Evolutionary conservation across 2,329 filamentous ascomycete species (phyloP).

Genomic region (Colletotrichum falcatum): DNA sequence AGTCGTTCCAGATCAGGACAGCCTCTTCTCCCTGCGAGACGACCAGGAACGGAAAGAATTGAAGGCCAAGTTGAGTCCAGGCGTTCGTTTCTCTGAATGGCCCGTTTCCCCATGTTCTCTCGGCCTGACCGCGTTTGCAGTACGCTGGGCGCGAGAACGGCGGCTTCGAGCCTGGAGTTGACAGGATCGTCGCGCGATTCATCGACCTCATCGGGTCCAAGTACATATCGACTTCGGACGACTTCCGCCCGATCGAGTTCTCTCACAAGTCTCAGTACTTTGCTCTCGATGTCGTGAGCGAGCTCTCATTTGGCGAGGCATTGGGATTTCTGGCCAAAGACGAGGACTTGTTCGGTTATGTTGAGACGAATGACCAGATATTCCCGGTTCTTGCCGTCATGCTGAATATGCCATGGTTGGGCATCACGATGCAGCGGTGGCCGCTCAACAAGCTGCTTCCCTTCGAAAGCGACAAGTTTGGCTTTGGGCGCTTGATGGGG

Average conservation of each 20-base stretch:
- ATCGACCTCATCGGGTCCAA: slow-evolving; percentile 30
- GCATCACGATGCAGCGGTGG: slow-evolving; percentile 42
- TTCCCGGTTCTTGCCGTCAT: slow-evolving; percentile 40
- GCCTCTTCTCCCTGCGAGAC: slow-evolving; percentile 40
- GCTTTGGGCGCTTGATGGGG: slow-evolving; percentile 50
- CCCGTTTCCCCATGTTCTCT: background rate
- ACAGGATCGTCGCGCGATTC: slow-evolving; percentile 24
- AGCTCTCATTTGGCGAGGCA: slow-evolving; percentile 45
- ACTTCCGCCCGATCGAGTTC: slow-evolving; percentile 35
- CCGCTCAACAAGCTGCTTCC: slow-evolving; percentile 44
- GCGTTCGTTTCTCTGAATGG: background rate
- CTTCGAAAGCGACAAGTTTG: slow-evolving; percentile 46
- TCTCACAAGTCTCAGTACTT: slow-evolving; percentile 39
- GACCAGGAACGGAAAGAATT: slow-evolving; percentile 38
- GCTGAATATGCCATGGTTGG: slow-evolving; percentile 44
- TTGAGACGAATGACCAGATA: slow-evolving; percentile 33
- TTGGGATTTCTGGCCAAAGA: slow-evolving; percentile 46
- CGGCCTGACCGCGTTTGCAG: background rate
- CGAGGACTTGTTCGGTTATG: slow-evolving; percentile 44
- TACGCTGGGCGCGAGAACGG: slow-evolving; percentile 37
- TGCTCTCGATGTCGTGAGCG: slow-evolving; percentile 46
- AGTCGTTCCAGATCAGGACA: slow-evolving; percentile 36
- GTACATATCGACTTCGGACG: slow-evolving; percentile 20
- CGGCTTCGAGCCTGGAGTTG: slow-evolving; percentile 29
- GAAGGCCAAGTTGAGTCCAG: slow-evolving; percentile 40